Evolutionary conservation across 1,139 yeast genomes (phyloP).

Genomic region (Geotrichum cucujoidarum): DNA sequence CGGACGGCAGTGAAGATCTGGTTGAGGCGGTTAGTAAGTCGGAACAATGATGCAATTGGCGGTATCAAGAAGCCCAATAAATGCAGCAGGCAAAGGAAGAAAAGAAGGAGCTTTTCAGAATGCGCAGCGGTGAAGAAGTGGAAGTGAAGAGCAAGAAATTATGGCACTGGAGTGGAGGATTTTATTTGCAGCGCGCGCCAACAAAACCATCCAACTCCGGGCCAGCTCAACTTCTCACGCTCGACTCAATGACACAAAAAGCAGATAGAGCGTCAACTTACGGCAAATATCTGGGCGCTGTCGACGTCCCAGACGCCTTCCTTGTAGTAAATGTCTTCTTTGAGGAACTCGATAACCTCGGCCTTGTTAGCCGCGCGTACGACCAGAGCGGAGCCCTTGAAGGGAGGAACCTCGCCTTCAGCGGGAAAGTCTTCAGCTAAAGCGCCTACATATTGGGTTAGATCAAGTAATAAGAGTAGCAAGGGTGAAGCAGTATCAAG

Average conservation of each 20-base stretch:
- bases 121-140: too few relatives aligned
- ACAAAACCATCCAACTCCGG: too few relatives aligned
- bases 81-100: too few relatives aligned
- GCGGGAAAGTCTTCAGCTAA: constrained; percentile 36
- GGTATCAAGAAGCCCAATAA: too few relatives aligned
- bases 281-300: constrained; percentile 56
- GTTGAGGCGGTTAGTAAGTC: background rate
- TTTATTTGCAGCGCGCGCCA: too few relatives aligned
- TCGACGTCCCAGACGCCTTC: constrained; percentile 75
- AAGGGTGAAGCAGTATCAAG: background rate
- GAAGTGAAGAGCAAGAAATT: too few relatives aligned
- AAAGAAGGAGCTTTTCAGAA: too few relatives aligned
- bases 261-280: constrained; percentile 22
- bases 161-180: too few relatives aligned
- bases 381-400: constrained; percentile 67
- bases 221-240: background rate
- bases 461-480: background rate
- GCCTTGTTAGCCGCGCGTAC: constrained; percentile 59
- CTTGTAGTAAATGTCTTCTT: constrained; percentile 57
- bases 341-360: constrained; percentile 58
- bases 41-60: too few relatives aligned
- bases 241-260: background rate
- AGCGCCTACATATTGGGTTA: constrained; percentile 11
- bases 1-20: background rate
- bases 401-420: constrained; percentile 43